Percentiles rank a stretch among this genome's conserved stretches.
These are phyloP conservation scores for Gonapodya sp. DNA, from an alignment of 192 early-diverging fungal species.

Conservation along the genomic window DNA sequence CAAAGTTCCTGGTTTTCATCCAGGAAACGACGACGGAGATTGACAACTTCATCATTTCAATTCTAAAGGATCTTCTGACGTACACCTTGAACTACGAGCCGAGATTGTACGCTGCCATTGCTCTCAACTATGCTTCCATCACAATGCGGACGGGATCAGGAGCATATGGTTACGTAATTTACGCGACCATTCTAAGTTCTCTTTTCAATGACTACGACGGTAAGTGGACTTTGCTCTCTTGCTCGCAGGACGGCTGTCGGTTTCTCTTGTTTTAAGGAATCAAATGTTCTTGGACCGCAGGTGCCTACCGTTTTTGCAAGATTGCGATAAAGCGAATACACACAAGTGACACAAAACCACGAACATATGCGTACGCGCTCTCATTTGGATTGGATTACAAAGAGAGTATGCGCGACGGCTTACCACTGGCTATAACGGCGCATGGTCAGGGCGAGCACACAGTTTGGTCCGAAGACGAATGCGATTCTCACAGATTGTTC, in stretches of 20 bases:
- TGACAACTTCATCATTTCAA: background rate
- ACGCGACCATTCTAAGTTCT: background rate
- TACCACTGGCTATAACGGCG: background rate
- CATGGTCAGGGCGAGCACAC: background rate
- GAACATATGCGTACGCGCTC: background rate
- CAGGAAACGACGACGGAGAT: background rate
- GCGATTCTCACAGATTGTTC: background rate
- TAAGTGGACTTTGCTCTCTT: too few species aligned
- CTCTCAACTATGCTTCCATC: background rate
- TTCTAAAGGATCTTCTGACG: background rate
- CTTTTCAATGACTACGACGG: slow-evolving; percentile 2
- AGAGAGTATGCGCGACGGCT: background rate
- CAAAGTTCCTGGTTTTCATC: background rate
- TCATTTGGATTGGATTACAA: slow-evolving; percentile 8
- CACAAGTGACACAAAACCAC: background rate
- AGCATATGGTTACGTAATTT: background rate
- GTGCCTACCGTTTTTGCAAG: slow-evolving; percentile 9
- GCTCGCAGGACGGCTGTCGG: background rate
- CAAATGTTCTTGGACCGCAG: background rate
- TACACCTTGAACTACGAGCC: slow-evolving; percentile 10
- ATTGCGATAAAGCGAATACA: background rate
- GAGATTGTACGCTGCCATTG: background rate
- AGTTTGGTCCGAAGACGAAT: background rate
- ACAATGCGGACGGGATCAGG: background rate
- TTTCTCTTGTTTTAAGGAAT: background rate